Percentiles rank a stretch among this genome's conserved stretches.
phyloP scores from a whole-genome alignment of 23 red algal species.

The Chondrus crispus region DNA sequence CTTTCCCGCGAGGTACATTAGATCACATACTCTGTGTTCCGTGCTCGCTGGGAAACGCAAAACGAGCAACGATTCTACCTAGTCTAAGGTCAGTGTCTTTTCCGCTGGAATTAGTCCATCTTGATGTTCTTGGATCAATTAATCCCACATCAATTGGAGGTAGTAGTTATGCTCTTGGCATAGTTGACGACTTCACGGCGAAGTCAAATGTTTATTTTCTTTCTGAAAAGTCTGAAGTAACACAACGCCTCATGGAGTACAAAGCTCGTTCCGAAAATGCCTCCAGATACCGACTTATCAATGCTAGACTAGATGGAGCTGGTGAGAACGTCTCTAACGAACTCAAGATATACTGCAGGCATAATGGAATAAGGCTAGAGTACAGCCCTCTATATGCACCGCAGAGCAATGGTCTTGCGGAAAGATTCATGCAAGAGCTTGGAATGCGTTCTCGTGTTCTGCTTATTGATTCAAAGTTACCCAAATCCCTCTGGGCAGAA shows the following conservation, averaged over 20 bases:
- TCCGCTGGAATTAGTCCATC: not conserved
- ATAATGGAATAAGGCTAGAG: not conserved
- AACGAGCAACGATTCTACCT: not conserved
- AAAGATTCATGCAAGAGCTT: not conserved
- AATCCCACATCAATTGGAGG: not conserved
- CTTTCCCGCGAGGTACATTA: not conserved
- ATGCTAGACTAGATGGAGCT: not conserved
- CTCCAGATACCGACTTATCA: not conserved
- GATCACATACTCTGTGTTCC: not conserved
- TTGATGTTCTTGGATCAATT: not conserved
- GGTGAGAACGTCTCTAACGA: not conserved
- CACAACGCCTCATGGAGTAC: not conserved
- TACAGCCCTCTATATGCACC: not conserved
- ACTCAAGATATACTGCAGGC: not conserved
- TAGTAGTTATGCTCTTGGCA: not conserved
- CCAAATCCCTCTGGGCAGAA: not conserved
- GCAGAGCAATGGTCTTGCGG: not conserved
- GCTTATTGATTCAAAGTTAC: not conserved
- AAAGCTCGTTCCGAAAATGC: not conserved
- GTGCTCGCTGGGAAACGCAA: not conserved
- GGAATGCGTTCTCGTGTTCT: not conserved
- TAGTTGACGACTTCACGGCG: not conserved
- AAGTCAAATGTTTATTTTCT: conserved; percentile 10
- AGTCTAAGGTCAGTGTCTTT: not conserved
- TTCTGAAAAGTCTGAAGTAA: not conserved